Evolutionary conservation across 768 basidiomycete species (phyloP).

Genomic region (Phylloporus rhodoxanthus): DNA sequence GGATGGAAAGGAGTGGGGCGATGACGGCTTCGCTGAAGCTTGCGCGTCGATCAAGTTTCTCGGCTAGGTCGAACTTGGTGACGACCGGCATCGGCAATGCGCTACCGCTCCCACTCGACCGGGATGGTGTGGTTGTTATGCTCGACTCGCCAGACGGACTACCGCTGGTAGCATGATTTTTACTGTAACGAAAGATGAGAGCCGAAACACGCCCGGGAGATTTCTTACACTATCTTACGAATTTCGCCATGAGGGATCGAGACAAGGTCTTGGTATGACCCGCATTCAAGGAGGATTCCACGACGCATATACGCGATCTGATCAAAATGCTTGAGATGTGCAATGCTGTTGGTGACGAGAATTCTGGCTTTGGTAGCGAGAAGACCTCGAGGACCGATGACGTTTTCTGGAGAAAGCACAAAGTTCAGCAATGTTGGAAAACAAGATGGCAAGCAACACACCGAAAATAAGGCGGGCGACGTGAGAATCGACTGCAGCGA

Average conservation of each 20-base stretch:
- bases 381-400: slow-evolving; percentile 80
- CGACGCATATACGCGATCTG: slow-evolving; percentile 68
- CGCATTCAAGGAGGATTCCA: slow-evolving; percentile 76
- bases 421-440: too few species aligned
- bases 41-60: not conserved
- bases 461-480: slow-evolving; percentile 84
- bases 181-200: slow-evolving; percentile 22
- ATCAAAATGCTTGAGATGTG: slow-evolving; percentile 75
- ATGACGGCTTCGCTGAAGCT: not conserved
- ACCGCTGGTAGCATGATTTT: slow-evolving; percentile 40
- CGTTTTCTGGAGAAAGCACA: slow-evolving; percentile 49
- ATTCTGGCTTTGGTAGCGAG: slow-evolving; percentile 79
- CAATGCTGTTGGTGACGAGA: slow-evolving; percentile 80
- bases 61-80: not conserved
- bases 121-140: too few species aligned
- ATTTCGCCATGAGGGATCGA: slow-evolving; percentile 33
- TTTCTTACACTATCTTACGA: too few species aligned
- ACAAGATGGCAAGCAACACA: slow-evolving; percentile 19
- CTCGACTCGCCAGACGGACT: too few species aligned
- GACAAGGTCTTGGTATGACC: slow-evolving; percentile 57
- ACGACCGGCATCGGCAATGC: too few species aligned
- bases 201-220: too few species aligned
- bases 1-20: not conserved
- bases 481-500: slow-evolving; percentile 80
- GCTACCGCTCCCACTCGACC: too few species aligned